Conservation (phyloP, 495 filamentous ascomycete genomes). For the Apodospora peruviana region DNA sequence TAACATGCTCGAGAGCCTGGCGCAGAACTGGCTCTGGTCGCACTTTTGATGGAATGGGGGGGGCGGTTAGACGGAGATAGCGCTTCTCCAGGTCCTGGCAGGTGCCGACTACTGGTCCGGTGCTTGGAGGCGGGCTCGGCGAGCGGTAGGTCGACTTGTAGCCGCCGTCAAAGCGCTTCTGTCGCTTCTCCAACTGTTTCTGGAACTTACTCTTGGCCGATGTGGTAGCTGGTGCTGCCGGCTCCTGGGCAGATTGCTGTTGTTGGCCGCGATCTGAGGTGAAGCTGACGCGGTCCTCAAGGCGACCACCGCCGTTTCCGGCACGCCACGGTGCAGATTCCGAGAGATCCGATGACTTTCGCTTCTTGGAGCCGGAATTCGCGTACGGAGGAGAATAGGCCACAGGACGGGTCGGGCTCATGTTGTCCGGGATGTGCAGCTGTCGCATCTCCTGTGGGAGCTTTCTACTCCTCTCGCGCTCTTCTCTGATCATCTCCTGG, state of each 20-base stretch:
- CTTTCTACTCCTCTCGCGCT: slow-evolving; percentile 47
- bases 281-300: slow-evolving; percentile 75
- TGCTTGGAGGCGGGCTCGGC: slow-evolving; percentile 52
- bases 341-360: slow-evolving; percentile 66
- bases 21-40: slow-evolving; percentile 77
- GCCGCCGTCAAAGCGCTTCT: slow-evolving; percentile 73
- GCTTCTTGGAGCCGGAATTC: slow-evolving; percentile 51
- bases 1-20: slow-evolving; percentile 79
- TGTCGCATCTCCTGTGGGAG: background rate
- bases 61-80: slow-evolving; percentile 88
- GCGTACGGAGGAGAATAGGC: background rate
- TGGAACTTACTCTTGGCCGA: slow-evolving; percentile 73
- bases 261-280: slow-evolving; percentile 55
- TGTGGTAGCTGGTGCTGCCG: too few species aligned
- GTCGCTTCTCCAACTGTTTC: slow-evolving; percentile 81
- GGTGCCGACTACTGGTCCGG: slow-evolving; percentile 80
- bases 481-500: slow-evolving; percentile 74
- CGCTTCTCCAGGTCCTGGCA: slow-evolving; percentile 84
- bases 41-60: slow-evolving; percentile 79
- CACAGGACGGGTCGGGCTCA: background rate
- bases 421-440: background rate
- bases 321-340: slow-evolving; percentile 64
- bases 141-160: slow-evolving; percentile 58
- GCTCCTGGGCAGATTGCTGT: slow-evolving; percentile 34
- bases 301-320: slow-evolving; percentile 54